Conservation (phyloP, 139 green algal species). For the Choricystis sp. region DNA sequence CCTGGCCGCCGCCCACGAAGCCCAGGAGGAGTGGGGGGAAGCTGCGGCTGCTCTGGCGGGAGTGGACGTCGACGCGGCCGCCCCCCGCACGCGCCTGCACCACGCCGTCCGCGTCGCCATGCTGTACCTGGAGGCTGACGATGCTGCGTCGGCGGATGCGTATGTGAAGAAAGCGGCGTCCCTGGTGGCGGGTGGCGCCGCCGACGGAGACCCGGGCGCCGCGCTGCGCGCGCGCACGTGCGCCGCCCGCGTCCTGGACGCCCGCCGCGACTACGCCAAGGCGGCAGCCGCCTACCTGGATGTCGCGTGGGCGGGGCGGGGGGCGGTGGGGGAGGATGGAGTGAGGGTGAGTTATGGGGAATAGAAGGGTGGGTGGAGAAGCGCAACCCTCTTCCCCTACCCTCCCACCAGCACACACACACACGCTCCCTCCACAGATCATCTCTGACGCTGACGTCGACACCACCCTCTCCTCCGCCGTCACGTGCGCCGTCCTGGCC, state of each 20-base stretch:
- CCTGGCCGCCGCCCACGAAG: slow-evolving; percentile 30
- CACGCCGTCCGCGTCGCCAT: slow-evolving; percentile 82
- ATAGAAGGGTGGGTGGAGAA: too few species aligned
- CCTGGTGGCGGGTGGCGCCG: slow-evolving; percentile 30
- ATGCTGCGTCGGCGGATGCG: slow-evolving; percentile 73
- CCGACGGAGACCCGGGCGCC: too few species aligned
- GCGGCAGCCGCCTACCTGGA: not conserved
- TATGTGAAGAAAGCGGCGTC: slow-evolving; percentile 85
- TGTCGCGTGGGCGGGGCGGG: not conserved
- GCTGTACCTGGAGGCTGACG: slow-evolving; percentile 87
- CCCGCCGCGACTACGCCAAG: not conserved
- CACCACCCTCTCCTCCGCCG: not conserved
- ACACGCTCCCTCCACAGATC: too few species aligned
- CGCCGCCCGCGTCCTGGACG: not conserved
- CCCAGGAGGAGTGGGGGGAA: slow-evolving; percentile 74
- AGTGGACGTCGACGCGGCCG: slow-evolving; percentile 73
- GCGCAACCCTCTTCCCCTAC: too few species aligned
- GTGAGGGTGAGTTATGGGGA: too few species aligned
- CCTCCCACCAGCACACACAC: too few species aligned
- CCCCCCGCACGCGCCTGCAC: slow-evolving; percentile 24
- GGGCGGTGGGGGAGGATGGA: too few species aligned
- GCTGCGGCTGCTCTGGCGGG: slow-evolving; percentile 71
- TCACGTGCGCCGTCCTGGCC: not conserved
- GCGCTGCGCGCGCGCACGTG: not conserved
- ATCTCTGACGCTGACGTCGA: not conserved